Base-by-base conservation (phyloP, 305 asterid genomes). In the Stenogyne calaminthoides region DNA sequence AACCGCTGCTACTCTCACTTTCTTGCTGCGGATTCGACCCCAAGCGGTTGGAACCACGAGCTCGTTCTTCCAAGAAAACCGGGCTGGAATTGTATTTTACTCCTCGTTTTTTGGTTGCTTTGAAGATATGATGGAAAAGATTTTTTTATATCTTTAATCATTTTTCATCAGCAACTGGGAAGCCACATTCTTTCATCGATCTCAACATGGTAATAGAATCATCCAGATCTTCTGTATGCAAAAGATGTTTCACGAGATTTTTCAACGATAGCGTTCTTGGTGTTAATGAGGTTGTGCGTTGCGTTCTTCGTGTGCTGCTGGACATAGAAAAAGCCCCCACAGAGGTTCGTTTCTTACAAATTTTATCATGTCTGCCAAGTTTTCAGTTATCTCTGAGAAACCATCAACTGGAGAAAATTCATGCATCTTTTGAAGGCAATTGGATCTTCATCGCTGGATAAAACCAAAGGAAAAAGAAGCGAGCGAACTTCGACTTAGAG, bases 301-400 rank as follows among this genome's bases (percentile, higher is more conserved):
- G 98, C 96, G 36, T 86, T 89, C 22, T 84, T 88, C 12, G 87
- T 69, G 76, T 95, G 99, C 81, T 95, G 96, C 76, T 95, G 99
- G 56, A 95, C 83, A 73, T 88, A 95, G 86, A 81, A 92, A 71
- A 92, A 96, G 74, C 99, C 98, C 84, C 88, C 93, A 5, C 98
- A 92, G 83, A n/a, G 99, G 99, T 77, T 95, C 99, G 37, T 95
- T 95, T 3, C 98, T 98, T 77, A 88, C 88, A 39, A 80, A 95
- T 75, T 85, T 92, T 39, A 91, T 88, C 98, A 90, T 95, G 77
- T 89, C 96, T 16, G 90, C 88, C 77, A 89, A 72, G 71, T 85
- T 77, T 74, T 90, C 96, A 36, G 84, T 83, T 86, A 95, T 85
- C 86, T 95, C 96, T 80, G 81, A 84, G 77, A 95, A 92, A 60